Base-by-base conservation (phyloP, 225 moss, liverwort and hornwort species). In the Sphagnum contortum region DNA sequence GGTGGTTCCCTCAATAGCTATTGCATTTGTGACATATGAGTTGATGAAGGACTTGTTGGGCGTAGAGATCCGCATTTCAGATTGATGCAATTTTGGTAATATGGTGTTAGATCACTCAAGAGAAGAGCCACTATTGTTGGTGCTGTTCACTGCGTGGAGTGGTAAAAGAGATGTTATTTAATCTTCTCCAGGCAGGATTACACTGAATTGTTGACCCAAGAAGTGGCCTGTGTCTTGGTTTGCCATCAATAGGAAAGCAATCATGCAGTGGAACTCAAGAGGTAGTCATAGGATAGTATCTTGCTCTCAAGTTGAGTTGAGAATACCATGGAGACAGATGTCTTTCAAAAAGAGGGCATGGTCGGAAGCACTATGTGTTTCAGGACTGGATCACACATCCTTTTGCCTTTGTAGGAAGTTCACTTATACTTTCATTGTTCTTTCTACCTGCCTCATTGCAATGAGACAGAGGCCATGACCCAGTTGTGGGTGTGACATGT, bases 21-120 rank as follows among this genome's bases (percentile, higher is more conserved):
- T 95, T 64, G 92, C 94, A n/a, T 95, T 95, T 92, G 94, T 95
- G 72, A 91, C 94, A 59, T 95, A 95, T 67, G 94, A 95, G 72
- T 69, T 95, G 66, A 95, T 95, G 94, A 95, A 84, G 81, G 94
- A 92, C 73, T 82, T 95, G 55, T 58, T 95, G 79, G 91, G 91
- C 76, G 94, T 95, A 70, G 89, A 90, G 82, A 87, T 95, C 71
- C 86, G 89, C 61, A 92, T 95, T 69, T 88, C 91, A 72, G 94
- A 95, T 70, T 95, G 87, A 82, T 75, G 77, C 77, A 82, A 82
- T 77, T 84, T 83, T 80, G 72, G 60, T 64, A 73, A 67, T 48
- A 72, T 76, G 73, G 75, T 57, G 52, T 67, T 69, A 65, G 66
- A 69, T 72, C 12, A 64, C 71, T 63, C 73, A 69, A 67, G 55